These are phyloP conservation scores for Aspergillus fijiensis DNA, from an alignment of 2,329 filamentous ascomycete species.

Conservation along the genomic window DNA sequence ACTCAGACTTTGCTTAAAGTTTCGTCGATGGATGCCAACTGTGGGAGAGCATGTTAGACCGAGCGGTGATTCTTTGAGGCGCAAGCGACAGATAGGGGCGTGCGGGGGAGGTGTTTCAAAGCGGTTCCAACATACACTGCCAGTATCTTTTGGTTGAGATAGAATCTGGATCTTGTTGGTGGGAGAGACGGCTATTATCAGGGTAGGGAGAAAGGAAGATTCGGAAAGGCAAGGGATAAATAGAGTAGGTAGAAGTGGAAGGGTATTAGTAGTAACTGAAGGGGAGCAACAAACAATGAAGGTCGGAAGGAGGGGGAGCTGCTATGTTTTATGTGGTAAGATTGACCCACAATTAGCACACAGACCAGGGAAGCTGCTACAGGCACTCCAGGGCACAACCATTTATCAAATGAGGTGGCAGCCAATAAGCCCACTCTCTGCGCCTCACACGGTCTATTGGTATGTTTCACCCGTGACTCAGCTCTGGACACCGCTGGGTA, in stretches of 20 bases:
- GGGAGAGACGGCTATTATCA: neutral
- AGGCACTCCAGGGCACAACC: conserved; percentile 15
- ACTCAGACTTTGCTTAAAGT: neutral
- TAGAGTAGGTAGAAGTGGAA: neutral
- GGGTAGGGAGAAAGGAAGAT: neutral
- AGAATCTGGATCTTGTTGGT: neutral
- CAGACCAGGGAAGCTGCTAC: conserved; percentile 28
- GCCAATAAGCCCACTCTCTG: conserved; percentile 25
- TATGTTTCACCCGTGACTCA: conserved; percentile 26
- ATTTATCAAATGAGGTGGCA: conserved; percentile 18
- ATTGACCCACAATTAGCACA: conserved; percentile 25
- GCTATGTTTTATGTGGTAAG: conserved; percentile 31
- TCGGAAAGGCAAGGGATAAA: conserved; percentile 13
- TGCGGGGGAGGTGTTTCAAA: neutral
- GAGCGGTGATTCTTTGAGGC: neutral
- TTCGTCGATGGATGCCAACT: neutral
- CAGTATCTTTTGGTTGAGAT: neutral
- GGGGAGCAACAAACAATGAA: conserved; percentile 20
- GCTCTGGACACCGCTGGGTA: neutral
- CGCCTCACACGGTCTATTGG: conserved; percentile 22
- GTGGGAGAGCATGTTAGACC: neutral
- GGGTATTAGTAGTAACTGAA: conserved; percentile 7
- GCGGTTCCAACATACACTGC: neutral
- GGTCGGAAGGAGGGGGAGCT: conserved; percentile 22
- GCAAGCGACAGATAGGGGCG: neutral